Evolutionary conservation across 2,329 filamentous ascomycete species (phyloP), one percentile per base, ranked within the genome.

Genomic region (Helotiales sp.): DNA sequence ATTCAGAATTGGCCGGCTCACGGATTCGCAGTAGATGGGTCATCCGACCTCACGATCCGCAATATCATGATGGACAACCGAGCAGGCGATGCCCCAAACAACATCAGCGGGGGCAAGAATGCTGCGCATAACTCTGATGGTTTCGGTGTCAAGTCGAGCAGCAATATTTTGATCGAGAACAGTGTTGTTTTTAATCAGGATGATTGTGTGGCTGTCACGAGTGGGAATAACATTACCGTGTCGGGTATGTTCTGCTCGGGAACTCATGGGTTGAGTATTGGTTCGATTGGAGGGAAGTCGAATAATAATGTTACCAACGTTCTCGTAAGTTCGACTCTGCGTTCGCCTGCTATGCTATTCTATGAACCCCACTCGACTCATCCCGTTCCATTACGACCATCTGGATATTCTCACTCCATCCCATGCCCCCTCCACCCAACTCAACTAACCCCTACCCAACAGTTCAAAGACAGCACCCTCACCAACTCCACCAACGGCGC

Each of bases 61-160:
- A 75, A 81, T 60, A 80, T 89, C 70, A 82, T 81, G 30, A 84
- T 89, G 67, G 84, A 89, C 76, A 86, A 88, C 77, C 80, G 80
- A 2, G 86, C 79, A 17, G 87, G 87, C 26, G 82, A 87, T 66
- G 70, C 73, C 1, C 77, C 76, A 2, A 81, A 82, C 28, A 61
- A 61, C 17, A 64, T 64, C 22, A 75, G 72, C 57, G 58, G 54
- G 6, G 67, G 59, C 22, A 50, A 71, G 3, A 43, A 71, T 6
- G 74, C 74, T 26, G 74, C 71, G 1, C 81, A 84, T 69, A 88
- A 88, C 78, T 86, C 85, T 1, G 86, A 88, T 70, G 83, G 79
- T 5, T 85, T 85, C 69, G 82, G 84, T 69, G 77, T 86, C 45
- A 80, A 79, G 30, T 77, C 76, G 11, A 83, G 79, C 28, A 79